phyloP scores from a whole-genome alignment of 192 early-diverging fungal species.

The Spinellus fusiger region DNA sequence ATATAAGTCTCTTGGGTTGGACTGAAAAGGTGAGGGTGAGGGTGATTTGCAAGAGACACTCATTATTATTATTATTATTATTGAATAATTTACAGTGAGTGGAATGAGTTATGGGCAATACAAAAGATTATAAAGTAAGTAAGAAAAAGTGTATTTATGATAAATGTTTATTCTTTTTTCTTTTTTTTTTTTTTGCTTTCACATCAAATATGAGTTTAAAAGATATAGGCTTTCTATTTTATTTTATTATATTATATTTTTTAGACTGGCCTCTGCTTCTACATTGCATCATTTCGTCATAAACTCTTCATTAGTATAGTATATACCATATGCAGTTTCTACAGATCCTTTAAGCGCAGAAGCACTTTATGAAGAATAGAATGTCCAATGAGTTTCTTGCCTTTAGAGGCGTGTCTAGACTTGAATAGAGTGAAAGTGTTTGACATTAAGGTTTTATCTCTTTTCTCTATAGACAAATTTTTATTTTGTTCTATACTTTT shows the following conservation, averaged over 20 bases:
- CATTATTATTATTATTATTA: background rate
- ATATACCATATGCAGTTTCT: background rate
- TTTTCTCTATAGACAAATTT: too few relatives aligned
- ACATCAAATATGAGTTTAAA: background rate
- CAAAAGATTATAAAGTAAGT: background rate
- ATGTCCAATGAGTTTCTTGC: too few relatives aligned
- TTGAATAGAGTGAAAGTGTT: too few relatives aligned
- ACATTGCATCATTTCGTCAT: background rate
- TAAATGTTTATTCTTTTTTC: background rate
- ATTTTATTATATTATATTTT: too few relatives aligned
- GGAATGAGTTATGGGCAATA: background rate
- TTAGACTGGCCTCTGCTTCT: background rate
- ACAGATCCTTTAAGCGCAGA: too few relatives aligned
- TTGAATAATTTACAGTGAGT: background rate
- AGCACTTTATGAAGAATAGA: too few relatives aligned
- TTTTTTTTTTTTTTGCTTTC: background rate
- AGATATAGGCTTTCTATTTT: background rate
- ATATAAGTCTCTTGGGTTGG: background rate
- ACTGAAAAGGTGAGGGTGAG: background rate
- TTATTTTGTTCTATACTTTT: too few relatives aligned
- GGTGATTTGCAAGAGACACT: conserved; percentile 11
- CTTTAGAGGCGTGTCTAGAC: too few relatives aligned
- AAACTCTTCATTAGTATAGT: background rate
- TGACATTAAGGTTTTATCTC: too few relatives aligned
- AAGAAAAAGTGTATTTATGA: background rate